Evolutionary conservation across 1,284 basidiomycete genomes (phyloP).

Genomic region (Anthracocystis setariae): DNA sequence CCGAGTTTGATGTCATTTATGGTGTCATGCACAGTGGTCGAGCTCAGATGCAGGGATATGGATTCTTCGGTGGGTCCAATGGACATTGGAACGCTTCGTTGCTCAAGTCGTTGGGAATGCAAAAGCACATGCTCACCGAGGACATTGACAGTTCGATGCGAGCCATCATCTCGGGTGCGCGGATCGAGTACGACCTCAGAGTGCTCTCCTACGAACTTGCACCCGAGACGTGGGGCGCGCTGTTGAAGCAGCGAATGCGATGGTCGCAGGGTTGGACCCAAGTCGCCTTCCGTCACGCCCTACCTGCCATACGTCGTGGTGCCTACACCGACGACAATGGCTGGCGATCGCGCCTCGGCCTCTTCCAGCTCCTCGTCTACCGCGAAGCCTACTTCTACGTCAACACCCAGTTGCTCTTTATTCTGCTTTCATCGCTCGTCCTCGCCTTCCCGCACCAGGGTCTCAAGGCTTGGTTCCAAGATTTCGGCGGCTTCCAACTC

Average conservation of each 20-base stretch:
- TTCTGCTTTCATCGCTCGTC: constrained; percentile 44
- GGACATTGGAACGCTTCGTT: constrained; percentile 63
- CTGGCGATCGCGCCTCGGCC: constrained; percentile 48
- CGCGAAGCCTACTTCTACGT: constrained; percentile 59
- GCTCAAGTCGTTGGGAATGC: constrained; percentile 54
- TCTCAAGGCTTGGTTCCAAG: constrained; percentile 38
- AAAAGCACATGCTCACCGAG: constrained; percentile 62
- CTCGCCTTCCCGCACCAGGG: constrained; percentile 35
- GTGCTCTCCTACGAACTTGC: constrained; percentile 60
- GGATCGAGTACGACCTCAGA: constrained; percentile 59
- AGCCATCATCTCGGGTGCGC: constrained; percentile 60
- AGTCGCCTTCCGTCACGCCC: constrained; percentile 56
- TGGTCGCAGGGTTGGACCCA: constrained; percentile 65
- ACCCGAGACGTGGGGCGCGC: constrained; percentile 49
- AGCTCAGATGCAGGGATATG: constrained; percentile 55
- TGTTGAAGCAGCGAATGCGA: constrained; percentile 59
- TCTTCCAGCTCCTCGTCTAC: constrained; percentile 57
- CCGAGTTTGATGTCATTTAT: constrained; percentile 63
- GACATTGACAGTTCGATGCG: constrained; percentile 62
- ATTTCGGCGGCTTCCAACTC: constrained; percentile 51
- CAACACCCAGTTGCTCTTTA: constrained; percentile 37
- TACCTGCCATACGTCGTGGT: constrained; percentile 46
- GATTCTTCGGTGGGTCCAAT: constrained; percentile 62
- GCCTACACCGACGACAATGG: constrained; percentile 55
- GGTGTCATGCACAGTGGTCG: constrained; percentile 60